A percentile compares a stretch with the other conserved stretches of the same genome.
Evolutionary conservation across 2,329 filamentous ascomycete genomes (phyloP).

Genomic region (Penicillium oxalicum): DNA sequence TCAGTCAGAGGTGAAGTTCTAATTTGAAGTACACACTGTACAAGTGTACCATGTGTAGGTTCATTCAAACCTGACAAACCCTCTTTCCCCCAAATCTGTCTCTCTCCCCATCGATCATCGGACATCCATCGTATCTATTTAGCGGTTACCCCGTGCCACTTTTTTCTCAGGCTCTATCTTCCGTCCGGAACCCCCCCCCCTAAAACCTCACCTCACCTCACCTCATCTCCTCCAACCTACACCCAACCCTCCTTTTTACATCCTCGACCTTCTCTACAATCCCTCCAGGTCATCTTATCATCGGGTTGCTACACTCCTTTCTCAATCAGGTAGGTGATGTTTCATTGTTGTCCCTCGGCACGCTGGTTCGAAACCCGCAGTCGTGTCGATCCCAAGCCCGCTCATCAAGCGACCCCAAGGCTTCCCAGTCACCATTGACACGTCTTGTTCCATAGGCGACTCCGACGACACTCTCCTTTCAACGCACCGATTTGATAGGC

Average conservation of each 20-base stretch:
- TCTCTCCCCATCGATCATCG: conserved; percentile 1
- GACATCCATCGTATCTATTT: conserved; percentile 16
- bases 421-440: conserved; percentile 4
- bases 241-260: not conserved
- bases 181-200: conserved; percentile 2
- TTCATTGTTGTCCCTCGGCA: not conserved
- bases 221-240: not conserved
- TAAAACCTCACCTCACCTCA: not conserved
- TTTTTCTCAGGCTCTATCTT: conserved; percentile 11
- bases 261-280: not conserved
- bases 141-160: conserved; percentile 22
- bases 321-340: conserved; percentile 5
- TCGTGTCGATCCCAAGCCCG: not conserved
- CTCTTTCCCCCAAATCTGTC: not conserved
- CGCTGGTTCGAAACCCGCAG: not conserved
- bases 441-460: conserved; percentile 15
- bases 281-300: conserved; percentile 2
- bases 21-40: too few species aligned
- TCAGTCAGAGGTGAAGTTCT: too few species aligned
- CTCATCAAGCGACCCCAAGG: not conserved
- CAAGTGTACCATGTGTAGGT: not conserved
- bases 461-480: conserved; percentile 13
- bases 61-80: too few species aligned
- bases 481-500: conserved; percentile 10
- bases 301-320: conserved; percentile 13